Base-by-base conservation (phyloP, 1,284 basidiomycete species). In the Kwoniella shivajii region DNA sequence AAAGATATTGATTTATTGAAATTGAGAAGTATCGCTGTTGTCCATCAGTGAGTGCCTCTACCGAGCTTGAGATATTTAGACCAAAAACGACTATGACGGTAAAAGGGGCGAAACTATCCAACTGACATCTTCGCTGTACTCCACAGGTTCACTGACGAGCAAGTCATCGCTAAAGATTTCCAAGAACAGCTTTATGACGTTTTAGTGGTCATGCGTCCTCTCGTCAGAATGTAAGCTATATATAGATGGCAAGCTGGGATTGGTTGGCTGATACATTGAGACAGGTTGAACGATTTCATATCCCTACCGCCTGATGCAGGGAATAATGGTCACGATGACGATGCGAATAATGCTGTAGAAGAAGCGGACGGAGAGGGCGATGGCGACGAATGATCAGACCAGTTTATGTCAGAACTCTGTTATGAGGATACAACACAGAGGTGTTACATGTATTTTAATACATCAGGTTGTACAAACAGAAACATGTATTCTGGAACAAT, bases 1-100 rank as follows among this genome's bases (percentile, higher is more conserved):
- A 80, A 81, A 75, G 89, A 93, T 71, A 94, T 94, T 60, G 90
- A 91, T 71, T 76, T 94, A 54, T 77, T 95, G 61, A 91, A 90
- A 73, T 87, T 90, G 63, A 85, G 91, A 34, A 87, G 87, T 26
- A 85, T 92, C 39, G 85, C 82, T 4, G 91, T 93, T 0, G 73
- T 83, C 0, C 83, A 86, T 66, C 75, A 75, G 90, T 90, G 65
- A 54, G 84, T 80, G 27, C 42, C 24, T 43, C 30, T 38, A 2
- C 14, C 6, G 33, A 6, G 14, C 13, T 37, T 36, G 1, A 33
- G 10, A 9, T 3, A 10, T 33, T 34, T 1, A 34, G 10, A 1
- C 2, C 31, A 13, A n/a, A n/a, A n/a, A n/a, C n/a, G n/a, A n/a
- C n/a, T n/a, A n/a, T 26, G n/a, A 33, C 16, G 26, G 26, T 3